Conservation (phyloP, 768 basidiomycete species). For the Lentinus tigrinus region DNA sequence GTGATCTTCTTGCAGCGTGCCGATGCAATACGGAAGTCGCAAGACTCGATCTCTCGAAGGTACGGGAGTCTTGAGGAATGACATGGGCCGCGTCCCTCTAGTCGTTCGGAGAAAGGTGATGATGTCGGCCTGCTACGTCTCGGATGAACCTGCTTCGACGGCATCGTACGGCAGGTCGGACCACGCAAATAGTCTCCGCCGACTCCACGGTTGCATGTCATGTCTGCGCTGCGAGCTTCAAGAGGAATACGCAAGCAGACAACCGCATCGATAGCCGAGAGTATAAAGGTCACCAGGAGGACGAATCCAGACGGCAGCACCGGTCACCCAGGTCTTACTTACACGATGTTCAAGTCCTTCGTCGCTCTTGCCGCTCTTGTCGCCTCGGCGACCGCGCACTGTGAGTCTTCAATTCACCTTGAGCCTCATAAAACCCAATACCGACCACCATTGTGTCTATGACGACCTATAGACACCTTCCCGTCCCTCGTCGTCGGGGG, state of each 20-base stretch:
- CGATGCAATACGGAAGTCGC: not conserved
- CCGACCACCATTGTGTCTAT: conserved; percentile 10
- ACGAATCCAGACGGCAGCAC: not conserved
- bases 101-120: conserved; percentile 15
- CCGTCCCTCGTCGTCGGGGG: conserved; percentile 29
- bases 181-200: conserved; percentile 3
- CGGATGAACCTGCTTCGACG: conserved; percentile 5
- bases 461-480: conserved; percentile 26
- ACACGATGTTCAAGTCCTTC: conserved; percentile 15
- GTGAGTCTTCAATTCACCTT: not conserved
- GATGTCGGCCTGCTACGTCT: not conserved
- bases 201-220: not conserved
- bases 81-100: not conserved
- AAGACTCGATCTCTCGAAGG: not conserved
- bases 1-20: not conserved
- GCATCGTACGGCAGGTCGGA: not conserved
- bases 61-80: not conserved
- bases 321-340: not conserved
- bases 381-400: conserved; percentile 18
- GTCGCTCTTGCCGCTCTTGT: conserved; percentile 12
- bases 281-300: not conserved
- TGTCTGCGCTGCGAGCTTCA: not conserved
- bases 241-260: not conserved
- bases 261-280: not conserved
- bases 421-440: not conserved